Evolutionary conservation across 345 rosid species (phyloP).

Genomic region (Eucalyptus virginea): DNA sequence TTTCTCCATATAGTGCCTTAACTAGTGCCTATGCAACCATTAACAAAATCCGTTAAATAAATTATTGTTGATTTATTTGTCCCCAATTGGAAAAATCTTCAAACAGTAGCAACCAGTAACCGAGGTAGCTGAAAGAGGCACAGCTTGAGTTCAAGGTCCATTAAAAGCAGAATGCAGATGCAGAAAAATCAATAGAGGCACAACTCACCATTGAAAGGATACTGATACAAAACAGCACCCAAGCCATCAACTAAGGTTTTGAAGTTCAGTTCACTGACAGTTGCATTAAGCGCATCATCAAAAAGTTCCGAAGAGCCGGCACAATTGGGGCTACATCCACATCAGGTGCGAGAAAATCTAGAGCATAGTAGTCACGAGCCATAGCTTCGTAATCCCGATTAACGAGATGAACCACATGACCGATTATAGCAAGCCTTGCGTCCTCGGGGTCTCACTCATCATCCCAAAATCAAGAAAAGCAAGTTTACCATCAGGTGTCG

Average conservation of each 20-base stretch:
- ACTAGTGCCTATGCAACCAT: background rate
- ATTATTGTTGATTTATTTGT: background rate
- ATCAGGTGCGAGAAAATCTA: constrained; percentile 72
- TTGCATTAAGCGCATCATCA: constrained; percentile 86
- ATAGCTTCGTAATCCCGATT: constrained; percentile 98
- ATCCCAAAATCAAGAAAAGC: constrained; percentile 98
- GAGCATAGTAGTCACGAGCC: constrained; percentile 93
- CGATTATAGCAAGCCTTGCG: constrained; percentile 91
- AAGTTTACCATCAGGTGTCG: constrained; percentile 95
- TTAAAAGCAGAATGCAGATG: background rate
- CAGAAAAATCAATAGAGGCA: background rate
- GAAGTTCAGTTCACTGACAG: constrained; percentile 94
- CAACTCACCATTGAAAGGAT: constrained; percentile 71
- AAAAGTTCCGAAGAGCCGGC: constrained; percentile 89
- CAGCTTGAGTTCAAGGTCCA: background rate
- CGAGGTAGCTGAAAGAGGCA: background rate
- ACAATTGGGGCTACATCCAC: constrained; percentile 93
- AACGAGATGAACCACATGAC: constrained; percentile 76
- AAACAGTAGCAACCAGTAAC: background rate
- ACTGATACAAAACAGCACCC: constrained; percentile 87
- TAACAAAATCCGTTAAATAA: background rate
- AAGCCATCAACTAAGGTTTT: constrained; percentile 92
- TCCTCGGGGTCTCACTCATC: constrained; percentile 99
- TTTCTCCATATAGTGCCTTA: background rate
- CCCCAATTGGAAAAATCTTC: background rate